phyloP scores from a whole-genome alignment of 306 rosid genomes.

The Nissolia schottii region DNA sequence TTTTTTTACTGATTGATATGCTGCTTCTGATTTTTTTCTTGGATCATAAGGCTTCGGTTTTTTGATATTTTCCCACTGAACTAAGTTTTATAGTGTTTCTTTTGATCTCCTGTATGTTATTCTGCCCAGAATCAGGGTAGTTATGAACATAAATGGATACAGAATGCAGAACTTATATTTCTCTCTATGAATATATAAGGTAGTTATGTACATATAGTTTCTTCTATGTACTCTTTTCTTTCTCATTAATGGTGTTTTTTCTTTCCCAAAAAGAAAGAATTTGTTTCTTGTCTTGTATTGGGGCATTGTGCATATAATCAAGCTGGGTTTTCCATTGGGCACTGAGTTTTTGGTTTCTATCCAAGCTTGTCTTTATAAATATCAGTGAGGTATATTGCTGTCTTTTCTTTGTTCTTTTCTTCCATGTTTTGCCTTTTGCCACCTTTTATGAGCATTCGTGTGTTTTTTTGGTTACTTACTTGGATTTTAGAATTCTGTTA shows the following conservation, averaged over 20 bases:
- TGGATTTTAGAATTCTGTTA: background rate
- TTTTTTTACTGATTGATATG: background rate
- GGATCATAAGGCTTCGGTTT: background rate
- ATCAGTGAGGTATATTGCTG: background rate
- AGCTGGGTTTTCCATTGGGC: background rate
- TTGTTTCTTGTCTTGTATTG: background rate
- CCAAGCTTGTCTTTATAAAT: background rate
- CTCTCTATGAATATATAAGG: background rate
- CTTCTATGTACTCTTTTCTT: too few species aligned
- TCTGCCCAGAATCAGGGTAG: background rate
- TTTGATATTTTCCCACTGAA: background rate
- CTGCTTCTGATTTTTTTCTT: background rate
- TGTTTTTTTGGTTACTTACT: background rate
- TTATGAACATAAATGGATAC: background rate
- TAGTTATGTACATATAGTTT: background rate
- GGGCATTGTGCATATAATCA: background rate
- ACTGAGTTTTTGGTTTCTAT: background rate
- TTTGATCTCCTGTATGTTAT: background rate
- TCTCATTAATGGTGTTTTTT: too few species aligned
- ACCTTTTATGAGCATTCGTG: background rate
- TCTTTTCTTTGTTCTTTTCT: background rate
- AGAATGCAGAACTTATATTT: too few species aligned
- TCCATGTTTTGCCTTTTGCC: background rate
- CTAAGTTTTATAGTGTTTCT: background rate
- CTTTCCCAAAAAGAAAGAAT: too few species aligned